Evolutionary conservation across 176 grass and related monocot genomes (phyloP).

Genomic region (Aegilops speltoides): DNA sequence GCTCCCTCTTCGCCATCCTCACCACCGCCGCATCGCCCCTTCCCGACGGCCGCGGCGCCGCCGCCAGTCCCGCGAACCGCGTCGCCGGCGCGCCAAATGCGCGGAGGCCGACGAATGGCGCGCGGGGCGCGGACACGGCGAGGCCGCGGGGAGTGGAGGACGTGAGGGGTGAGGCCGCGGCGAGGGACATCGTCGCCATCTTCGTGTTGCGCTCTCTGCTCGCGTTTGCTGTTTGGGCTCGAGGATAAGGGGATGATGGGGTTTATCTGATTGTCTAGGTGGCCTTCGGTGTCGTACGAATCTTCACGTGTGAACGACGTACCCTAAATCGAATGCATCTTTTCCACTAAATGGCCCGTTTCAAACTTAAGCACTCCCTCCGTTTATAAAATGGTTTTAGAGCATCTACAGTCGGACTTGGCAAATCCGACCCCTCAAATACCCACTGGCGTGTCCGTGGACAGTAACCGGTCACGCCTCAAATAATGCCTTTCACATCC

Average conservation of each 20-base stretch:
- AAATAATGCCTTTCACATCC: too few relatives aligned
- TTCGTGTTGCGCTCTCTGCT: conserved; percentile 13
- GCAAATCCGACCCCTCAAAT: too few relatives aligned
- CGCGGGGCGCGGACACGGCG: background rate
- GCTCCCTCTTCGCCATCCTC: conserved; percentile 79
- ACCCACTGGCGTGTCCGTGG: too few relatives aligned
- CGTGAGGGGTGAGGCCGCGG: conserved; percentile 41
- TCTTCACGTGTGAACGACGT: background rate
- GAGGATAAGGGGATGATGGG: conserved; percentile 30
- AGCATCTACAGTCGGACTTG: too few relatives aligned
- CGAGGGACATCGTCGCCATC: conserved; percentile 48
- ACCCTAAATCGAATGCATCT: too few relatives aligned
- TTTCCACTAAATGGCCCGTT: too few relatives aligned
- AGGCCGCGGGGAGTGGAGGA: conserved; percentile 36
- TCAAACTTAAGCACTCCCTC: too few relatives aligned
- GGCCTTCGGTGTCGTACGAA: background rate
- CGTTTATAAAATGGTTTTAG: too few relatives aligned
- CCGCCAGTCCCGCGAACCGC: conserved; percentile 26
- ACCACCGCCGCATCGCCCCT: conserved; percentile 36
- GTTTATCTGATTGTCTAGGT: conserved; percentile 24
- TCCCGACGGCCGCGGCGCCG: background rate
- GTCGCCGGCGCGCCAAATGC: background rate
- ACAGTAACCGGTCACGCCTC: too few relatives aligned
- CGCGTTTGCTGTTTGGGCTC: conserved; percentile 14
- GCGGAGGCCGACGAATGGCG: conserved; percentile 23